These are phyloP conservation scores for Alternaria brassicae DNA, from an alignment of 2,329 filamentous ascomycete genomes.

Conservation along the genomic window DNA sequence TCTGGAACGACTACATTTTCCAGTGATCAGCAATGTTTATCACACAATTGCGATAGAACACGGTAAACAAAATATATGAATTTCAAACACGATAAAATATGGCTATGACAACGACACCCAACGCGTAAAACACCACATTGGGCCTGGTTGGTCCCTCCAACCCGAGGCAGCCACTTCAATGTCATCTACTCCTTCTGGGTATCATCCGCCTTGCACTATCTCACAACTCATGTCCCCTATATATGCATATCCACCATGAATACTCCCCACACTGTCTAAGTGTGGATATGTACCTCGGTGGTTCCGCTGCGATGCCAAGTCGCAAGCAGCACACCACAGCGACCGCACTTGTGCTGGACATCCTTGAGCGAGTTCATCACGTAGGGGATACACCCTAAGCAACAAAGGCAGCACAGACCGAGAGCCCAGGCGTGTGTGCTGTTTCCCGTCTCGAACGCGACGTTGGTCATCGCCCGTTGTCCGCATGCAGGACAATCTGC, in stretches of 20 bases:
- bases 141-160: background rate
- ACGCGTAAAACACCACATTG: background rate
- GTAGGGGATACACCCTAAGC: slow-evolving; percentile 59
- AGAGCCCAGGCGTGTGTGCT: slow-evolving; percentile 57
- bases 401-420: slow-evolving; percentile 53
- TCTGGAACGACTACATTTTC: background rate
- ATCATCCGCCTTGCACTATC: slow-evolving; percentile 12
- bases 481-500: slow-evolving; percentile 59
- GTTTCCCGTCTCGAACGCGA: slow-evolving; percentile 47
- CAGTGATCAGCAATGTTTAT: background rate
- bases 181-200: slow-evolving; percentile 5
- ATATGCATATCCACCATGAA: background rate
- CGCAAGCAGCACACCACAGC: slow-evolving; percentile 55
- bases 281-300: slow-evolving; percentile 54
- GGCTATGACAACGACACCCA: background rate
- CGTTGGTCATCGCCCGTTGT: slow-evolving; percentile 50
- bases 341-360: slow-evolving; percentile 57
- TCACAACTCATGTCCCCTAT: background rate
- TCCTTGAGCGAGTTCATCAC: slow-evolving; percentile 58
- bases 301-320: slow-evolving; percentile 59
- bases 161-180: background rate
- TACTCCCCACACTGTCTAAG: slow-evolving; percentile 19
- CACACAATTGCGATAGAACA: background rate
- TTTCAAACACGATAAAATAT: background rate
- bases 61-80: background rate